Evolutionary conservation across 2,329 filamentous ascomycete genomes (phyloP), one percentile per base, ranked within the genome.

Genomic region (Talaromyces albobiverticillius): DNA sequence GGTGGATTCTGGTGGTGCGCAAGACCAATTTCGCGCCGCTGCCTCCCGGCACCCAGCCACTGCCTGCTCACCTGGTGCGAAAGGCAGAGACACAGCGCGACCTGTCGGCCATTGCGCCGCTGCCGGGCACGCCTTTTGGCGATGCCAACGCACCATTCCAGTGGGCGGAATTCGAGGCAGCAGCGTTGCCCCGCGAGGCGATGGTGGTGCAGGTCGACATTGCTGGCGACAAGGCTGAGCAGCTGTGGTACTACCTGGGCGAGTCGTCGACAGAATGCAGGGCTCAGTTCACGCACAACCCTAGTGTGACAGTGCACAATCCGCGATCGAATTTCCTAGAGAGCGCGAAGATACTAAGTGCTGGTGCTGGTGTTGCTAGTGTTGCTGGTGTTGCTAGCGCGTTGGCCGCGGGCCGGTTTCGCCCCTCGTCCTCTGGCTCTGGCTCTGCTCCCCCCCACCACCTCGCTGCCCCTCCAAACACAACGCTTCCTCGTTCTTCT

Each of bases 231-330:
- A 89, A 88, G 67, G 79, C 85, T 14, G 82, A 93, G 57, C 86
- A 89, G 67, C 71, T 96, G 16, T 97, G 92, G 90, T 83, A 90
- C 73, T 97, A 96, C 69, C 80, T 99, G 57, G 90, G 90, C 29
- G 84, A 84, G 68, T 83, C 82, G 18, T 97, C 93, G 20, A 96
- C 93, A 6, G 93, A 97, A 66, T 88, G 90, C 51, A 91, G 87
- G 70, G 87, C 91, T 23, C 90, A 95, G 68, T 99, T 94, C 72
- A 95, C 92, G 4, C 89, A 94, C 64, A 85, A 95, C 71, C 83
- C 81, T 41, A 75, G 72, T 55, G 78, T 76, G 55, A 60, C 63
- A 56, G 62, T 73, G 59, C 73, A 78, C 70, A 77, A 79, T 64
- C 71, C 72, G 58, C 69, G 72, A 58, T 72, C 75, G 57, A 77